Percentiles rank a stretch among this genome's conserved stretches.
These are phyloP conservation scores for Pythium phragmiticola DNA, from an alignment of 352 stramenopile species.

Conservation along the genomic window DNA sequence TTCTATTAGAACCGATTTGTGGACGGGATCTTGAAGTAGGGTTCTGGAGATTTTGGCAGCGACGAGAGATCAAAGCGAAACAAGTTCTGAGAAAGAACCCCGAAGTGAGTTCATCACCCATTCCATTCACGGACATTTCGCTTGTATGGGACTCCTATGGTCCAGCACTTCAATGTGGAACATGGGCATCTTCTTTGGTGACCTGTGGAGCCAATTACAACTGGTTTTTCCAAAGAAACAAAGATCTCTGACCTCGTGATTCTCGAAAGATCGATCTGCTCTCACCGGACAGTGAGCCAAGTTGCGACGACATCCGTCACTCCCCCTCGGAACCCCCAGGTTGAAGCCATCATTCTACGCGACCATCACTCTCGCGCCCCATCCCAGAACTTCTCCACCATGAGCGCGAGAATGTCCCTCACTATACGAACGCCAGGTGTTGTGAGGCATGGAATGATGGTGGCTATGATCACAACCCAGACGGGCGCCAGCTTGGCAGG, in stretches of 20 bases:
- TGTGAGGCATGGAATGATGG: background rate
- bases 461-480: background rate
- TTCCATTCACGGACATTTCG: no score
- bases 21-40: no score
- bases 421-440: constrained; percentile 16
- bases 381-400: constrained; percentile 15
- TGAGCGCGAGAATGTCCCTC: constrained; percentile 24
- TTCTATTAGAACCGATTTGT: constrained; percentile 9
- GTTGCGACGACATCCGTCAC: constrained; percentile 11
- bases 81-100: no score
- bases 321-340: no score
- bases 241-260: background rate
- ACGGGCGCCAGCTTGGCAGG: background rate
- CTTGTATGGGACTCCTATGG: no score
- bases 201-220: constrained; percentile 11
- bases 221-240: background rate
- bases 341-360: constrained; percentile 7
- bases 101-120: no score
- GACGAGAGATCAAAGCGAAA: no score
- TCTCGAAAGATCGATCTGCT: no score
- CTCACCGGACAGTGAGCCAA: background rate
- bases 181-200: background rate
- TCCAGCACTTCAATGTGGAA: no score
- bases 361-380: constrained; percentile 22
- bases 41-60: no score